phyloP scores from a whole-genome alignment of 495 filamentous ascomycete species.

The Polyplosphaeria fusca region DNA sequence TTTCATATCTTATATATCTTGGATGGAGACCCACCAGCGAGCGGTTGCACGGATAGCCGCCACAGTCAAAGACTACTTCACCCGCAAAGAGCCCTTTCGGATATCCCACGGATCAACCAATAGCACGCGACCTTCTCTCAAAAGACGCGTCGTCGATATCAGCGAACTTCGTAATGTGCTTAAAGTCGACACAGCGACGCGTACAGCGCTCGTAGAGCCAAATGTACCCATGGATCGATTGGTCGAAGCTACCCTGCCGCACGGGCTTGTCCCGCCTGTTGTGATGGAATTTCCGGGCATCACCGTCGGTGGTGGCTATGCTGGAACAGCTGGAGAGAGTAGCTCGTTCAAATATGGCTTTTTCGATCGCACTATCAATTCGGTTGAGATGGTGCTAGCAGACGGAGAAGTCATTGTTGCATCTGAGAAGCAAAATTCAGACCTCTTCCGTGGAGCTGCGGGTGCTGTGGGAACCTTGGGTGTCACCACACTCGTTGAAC shows the following conservation, averaged over 20 bases:
- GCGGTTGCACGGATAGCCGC: slow-evolving; percentile 48
- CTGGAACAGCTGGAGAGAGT: slow-evolving; percentile 60
- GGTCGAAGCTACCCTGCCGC: slow-evolving; percentile 50
- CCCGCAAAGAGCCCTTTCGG: slow-evolving; percentile 60
- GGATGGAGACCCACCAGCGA: slow-evolving; percentile 15
- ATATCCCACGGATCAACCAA: slow-evolving; percentile 79
- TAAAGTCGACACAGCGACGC: slow-evolving; percentile 41
- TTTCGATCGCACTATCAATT: slow-evolving; percentile 54
- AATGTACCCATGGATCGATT: slow-evolving; percentile 65
- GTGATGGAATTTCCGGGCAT: slow-evolving; percentile 66
- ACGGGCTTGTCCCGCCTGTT: slow-evolving; percentile 56
- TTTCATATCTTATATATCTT: neutral
- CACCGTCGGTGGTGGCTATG: slow-evolving; percentile 61
- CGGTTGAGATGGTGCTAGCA: slow-evolving; percentile 60
- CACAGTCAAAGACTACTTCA: slow-evolving; percentile 54
- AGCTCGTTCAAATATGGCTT: slow-evolving; percentile 57
- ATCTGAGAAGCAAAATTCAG: slow-evolving; percentile 41
- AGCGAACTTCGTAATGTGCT: slow-evolving; percentile 39
- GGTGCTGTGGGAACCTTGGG: slow-evolving; percentile 57
- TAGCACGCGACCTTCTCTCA: slow-evolving; percentile 56
- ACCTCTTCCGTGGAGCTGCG: slow-evolving; percentile 56
- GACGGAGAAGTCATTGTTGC: slow-evolving; percentile 51
- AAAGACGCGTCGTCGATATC: slow-evolving; percentile 53
- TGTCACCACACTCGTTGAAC: slow-evolving; percentile 54
- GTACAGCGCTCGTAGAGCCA: slow-evolving; percentile 55